A percentile compares a stretch with the other conserved stretches of the same genome.
Evolutionary conservation across 129 eudicot genomes (phyloP).

Genomic region (Apium graveolens): DNA sequence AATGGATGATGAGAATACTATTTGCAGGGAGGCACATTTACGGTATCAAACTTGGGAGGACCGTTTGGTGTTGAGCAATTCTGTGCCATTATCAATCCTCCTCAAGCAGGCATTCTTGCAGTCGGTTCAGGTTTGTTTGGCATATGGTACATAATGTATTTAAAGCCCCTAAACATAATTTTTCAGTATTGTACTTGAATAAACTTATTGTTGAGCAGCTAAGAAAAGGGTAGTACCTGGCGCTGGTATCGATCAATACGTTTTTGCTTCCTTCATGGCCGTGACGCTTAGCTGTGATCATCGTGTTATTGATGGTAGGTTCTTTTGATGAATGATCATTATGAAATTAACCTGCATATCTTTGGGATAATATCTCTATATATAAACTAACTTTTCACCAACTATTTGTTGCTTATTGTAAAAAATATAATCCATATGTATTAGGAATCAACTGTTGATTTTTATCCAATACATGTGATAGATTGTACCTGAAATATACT

Average conservation of each 20-base stretch:
- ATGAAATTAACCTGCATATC: background rate
- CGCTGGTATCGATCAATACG: conserved; percentile 45
- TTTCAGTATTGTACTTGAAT: background rate
- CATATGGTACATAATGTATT: background rate
- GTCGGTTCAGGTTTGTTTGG: conserved; percentile 72
- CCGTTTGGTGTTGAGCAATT: conserved; percentile 92
- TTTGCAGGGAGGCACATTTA: conserved; percentile 75
- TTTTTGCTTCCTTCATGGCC: conserved; percentile 75
- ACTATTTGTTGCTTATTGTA: background rate
- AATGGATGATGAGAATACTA: background rate
- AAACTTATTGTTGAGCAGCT: conserved; percentile 42
- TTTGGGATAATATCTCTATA: background rate
- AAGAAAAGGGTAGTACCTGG: conserved; percentile 87
- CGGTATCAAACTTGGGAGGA: conserved; percentile 78
- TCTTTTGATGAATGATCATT: background rate
- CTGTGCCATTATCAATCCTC: conserved; percentile 96
- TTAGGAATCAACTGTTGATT: background rate
- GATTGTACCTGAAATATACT: background rate
- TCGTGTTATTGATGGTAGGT: conserved; percentile 95
- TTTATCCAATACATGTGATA: background rate
- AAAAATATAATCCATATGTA: background rate
- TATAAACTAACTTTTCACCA: background rate
- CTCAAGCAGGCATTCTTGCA: conserved; percentile 91
- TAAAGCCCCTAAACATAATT: background rate
- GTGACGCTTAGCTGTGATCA: conserved; percentile 96